Percentiles rank a stretch among this genome's conserved stretches.
phyloP scores from a whole-genome alignment of 2,329 filamentous ascomycete genomes.

The Orbilia javanica region DNA sequence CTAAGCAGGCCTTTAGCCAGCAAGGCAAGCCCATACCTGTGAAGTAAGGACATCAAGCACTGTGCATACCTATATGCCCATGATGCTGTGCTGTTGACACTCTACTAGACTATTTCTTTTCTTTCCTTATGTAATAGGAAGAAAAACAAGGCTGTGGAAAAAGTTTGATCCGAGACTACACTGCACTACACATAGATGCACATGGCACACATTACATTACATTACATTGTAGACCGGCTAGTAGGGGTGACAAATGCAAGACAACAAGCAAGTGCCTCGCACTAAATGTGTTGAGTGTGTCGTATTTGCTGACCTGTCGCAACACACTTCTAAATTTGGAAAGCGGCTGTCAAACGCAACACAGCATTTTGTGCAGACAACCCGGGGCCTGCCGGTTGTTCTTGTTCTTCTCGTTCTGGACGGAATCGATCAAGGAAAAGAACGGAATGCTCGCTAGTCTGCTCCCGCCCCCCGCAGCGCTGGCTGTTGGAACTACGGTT shows the following conservation, averaged over 20 bases:
- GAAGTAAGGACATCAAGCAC: no score
- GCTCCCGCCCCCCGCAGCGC: constrained; percentile 11
- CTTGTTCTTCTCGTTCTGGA: not conserved
- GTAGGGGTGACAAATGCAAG: constrained; percentile 1
- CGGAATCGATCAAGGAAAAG: constrained; percentile 1
- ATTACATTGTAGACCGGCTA: no score
- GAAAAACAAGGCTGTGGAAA: no score
- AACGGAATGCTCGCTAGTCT: constrained; percentile 18
- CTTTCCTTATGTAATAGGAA: no score
- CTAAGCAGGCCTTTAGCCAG: no score
- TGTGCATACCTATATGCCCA: no score
- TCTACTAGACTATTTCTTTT: not conserved
- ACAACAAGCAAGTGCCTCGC: not conserved
- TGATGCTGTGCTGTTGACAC: not conserved
- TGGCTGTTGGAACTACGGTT: no score
- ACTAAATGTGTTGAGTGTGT: constrained; percentile 5
- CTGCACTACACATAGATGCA: not conserved
- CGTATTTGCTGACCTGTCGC: not conserved
- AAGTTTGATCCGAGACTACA: not conserved
- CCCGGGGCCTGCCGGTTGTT: not conserved
- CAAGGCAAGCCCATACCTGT: no score
- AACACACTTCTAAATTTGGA: constrained; percentile 14
- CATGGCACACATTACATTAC: not conserved
- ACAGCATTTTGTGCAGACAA: not conserved
- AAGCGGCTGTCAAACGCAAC: constrained; percentile 8